phyloP scores from a whole-genome alignment of 176 grass and related monocot genomes.

The Pontederia paniculata region DNA sequence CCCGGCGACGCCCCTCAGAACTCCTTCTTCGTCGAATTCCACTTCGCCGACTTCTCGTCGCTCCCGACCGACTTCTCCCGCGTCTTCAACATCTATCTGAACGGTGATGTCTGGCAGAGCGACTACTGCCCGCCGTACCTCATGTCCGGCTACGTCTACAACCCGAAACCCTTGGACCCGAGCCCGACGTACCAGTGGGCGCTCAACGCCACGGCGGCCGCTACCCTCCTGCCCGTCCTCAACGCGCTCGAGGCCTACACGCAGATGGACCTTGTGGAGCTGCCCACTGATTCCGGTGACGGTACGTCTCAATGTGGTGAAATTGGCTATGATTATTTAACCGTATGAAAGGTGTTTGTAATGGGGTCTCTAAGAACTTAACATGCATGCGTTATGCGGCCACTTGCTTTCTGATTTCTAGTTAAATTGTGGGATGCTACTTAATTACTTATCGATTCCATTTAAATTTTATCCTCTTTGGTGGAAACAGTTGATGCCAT shows the following conservation, averaged over 20 bases:
- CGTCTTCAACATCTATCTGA: slow-evolving; percentile 21
- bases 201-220: slow-evolving; percentile 30
- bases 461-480: neutral
- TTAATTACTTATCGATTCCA: neutral
- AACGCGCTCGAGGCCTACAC: too few relatives aligned
- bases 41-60: slow-evolving; percentile 23
- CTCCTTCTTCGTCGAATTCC: slow-evolving; percentile 7
- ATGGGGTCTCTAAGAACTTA: slow-evolving; percentile 1
- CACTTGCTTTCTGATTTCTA: too few relatives aligned
- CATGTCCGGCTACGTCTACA: neutral
- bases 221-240: slow-evolving; percentile 27
- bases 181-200: slow-evolving; percentile 4
- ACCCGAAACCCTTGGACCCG: rapidly evolving
- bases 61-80: slow-evolving; percentile 22
- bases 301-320: slow-evolving; percentile 19
- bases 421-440: too few relatives aligned
- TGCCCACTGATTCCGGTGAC: too few relatives aligned
- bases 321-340: neutral
- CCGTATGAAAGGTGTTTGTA: slow-evolving; percentile 1
- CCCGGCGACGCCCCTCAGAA: too few relatives aligned
- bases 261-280: too few relatives aligned
- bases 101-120: neutral
- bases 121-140: slow-evolving; percentile 22
- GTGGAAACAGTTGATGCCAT: slow-evolving; percentile 47
- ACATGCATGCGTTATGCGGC: too few relatives aligned